Base-by-base conservation (phyloP, 495 filamentous ascomycete species). In the Tuber calosporum region DNA sequence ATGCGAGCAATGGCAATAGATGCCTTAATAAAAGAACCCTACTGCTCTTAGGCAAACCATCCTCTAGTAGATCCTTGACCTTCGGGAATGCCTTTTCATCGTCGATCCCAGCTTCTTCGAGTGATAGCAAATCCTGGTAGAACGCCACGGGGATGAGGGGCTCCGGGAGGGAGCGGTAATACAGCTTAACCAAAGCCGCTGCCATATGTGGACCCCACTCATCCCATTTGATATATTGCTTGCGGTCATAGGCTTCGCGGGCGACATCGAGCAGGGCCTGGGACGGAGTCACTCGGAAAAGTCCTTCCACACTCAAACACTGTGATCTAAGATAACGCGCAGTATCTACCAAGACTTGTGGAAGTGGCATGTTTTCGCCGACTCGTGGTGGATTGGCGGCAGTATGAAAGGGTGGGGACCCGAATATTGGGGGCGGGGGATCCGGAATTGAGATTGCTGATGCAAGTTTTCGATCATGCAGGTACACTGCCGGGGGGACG, bases 161-260 rank as follows among this genome's bases (percentile, higher is more conserved):
- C 68, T 85, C 83, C 20, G 83, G 83, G 1, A 88, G 84, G 68
- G 85, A 85, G 17, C 85, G 82, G 73, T 88, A 88, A 85, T 87
- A 88, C 9, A 83, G 48, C 77, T 88, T 88, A 76, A 88, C 85
- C 42, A 88, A 69, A 20, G 80, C 84, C 3, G 87, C 85, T 7
- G 86, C 86, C 40, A 84, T 82, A 72, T 85, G 84, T 15, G 86
- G 85, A 6, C 84, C 83, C 75, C 86, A 88, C 37, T 86, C 84
- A 42, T 87, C 84, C 73, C 79, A 82, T 36, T 81, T 82, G 19
- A 84, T 86, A 38, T 84, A 81, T 73, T 88, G 87, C 3, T 83
- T 83, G 40, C 86, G 80, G 79, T 88, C 86, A 69, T 87, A 87
- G 9, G 86, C 85, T 72, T 88, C 87, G 66, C 82, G 82, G 41